phyloP scores from a whole-genome alignment of 768 basidiomycete species.

The Suillus alpinus region DNA sequence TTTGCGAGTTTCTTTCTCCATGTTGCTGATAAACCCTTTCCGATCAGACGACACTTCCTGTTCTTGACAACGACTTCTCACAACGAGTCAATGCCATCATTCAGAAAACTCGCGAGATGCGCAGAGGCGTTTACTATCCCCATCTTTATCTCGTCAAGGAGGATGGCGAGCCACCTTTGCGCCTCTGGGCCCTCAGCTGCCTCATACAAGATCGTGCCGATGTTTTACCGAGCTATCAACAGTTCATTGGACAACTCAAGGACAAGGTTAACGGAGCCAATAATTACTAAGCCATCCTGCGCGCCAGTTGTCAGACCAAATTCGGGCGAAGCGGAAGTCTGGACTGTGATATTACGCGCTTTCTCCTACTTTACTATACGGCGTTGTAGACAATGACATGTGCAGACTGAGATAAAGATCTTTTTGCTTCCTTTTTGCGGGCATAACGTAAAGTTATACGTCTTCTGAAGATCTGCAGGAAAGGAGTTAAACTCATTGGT shows the following conservation, averaged over 20 bases:
- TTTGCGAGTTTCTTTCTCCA: background rate
- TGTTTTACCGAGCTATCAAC: conserved; percentile 92
- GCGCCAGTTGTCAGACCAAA: too few species aligned
- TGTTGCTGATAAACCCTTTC: conserved; percentile 4
- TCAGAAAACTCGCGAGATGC: conserved; percentile 92
- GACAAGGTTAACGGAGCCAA: conserved; percentile 61
- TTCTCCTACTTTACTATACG: background rate
- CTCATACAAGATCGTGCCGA: conserved; percentile 97
- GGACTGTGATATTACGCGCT: conserved; percentile 4
- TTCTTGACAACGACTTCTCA: conserved; percentile 92
- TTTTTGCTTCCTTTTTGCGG: background rate
- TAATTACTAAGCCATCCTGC: conserved; percentile 21
- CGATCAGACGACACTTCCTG: conserved; percentile 76
- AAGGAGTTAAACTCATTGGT: background rate
- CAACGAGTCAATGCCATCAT: conserved; percentile 92
- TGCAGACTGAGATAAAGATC: background rate
- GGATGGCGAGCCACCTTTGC: conserved; percentile 92
- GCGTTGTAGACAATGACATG: background rate
- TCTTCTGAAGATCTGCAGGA: background rate
- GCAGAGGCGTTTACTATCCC: conserved; percentile 88
- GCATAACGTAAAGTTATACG: background rate
- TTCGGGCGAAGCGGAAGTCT: background rate
- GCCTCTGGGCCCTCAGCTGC: conserved; percentile 92
- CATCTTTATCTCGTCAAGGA: conserved; percentile 97
- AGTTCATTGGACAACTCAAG: conserved; percentile 86